These are phyloP conservation scores for Eucalyptus lansdowneana DNA, from an alignment of 345 rosid genomes.

Conservation along the genomic window DNA sequence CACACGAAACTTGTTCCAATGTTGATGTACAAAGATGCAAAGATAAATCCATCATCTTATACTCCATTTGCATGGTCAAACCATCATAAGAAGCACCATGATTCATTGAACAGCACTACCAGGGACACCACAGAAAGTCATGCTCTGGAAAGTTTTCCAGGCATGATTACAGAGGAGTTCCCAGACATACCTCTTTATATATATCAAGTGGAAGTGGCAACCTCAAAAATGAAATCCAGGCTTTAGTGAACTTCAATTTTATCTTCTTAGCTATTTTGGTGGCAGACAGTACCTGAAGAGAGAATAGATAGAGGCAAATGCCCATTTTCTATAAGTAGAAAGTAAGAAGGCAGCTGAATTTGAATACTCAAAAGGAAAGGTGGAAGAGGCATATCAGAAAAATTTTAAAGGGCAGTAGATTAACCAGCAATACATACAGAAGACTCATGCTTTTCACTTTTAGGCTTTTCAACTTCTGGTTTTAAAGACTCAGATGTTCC, in stretches of 20 bases:
- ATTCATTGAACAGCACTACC: neutral
- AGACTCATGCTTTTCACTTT: neutral
- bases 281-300: slow-evolving; percentile 42
- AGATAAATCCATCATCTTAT: neutral
- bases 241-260: slow-evolving; percentile 81
- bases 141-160: neutral
- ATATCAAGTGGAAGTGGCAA: slow-evolving; percentile 74
- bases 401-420: neutral
- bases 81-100: neutral
- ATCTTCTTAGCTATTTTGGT: slow-evolving; percentile 53
- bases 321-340: neutral
- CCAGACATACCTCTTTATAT: slow-evolving; percentile 66
- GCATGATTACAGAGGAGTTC: neutral
- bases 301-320: neutral
- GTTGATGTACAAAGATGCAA: neutral
- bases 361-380: neutral
- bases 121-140: neutral
- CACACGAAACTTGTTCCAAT: neutral
- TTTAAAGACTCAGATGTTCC: slow-evolving; percentile 2
- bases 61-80: neutral
- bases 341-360: neutral
- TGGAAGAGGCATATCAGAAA: neutral
- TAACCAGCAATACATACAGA: neutral
- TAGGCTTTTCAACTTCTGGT: slow-evolving; percentile 12
- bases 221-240: slow-evolving; percentile 89